Conservation (phyloP, 352 stramenopile species). For the Pythium pectinolyticum region DNA sequence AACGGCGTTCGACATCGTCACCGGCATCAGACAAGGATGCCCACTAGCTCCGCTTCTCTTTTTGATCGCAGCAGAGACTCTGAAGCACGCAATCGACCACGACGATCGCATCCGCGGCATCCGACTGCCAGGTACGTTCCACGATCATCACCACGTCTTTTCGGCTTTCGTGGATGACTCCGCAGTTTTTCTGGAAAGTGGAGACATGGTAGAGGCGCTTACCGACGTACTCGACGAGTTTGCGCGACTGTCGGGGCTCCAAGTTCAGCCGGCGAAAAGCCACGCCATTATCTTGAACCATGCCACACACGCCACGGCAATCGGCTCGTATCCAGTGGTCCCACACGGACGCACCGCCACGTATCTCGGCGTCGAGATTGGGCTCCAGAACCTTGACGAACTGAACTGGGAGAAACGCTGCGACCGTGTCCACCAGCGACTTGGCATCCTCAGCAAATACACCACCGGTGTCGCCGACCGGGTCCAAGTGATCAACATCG, state of each 20-base stretch:
- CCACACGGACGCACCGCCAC: background rate
- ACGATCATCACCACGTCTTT: background rate
- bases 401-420: background rate
- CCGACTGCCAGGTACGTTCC: background rate
- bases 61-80: background rate
- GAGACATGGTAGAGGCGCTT: background rate
- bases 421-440: background rate
- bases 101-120: background rate
- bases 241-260: background rate
- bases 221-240: background rate
- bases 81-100: background rate
- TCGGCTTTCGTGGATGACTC: background rate
- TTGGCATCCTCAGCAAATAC: background rate
- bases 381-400: background rate
- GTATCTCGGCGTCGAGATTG: background rate
- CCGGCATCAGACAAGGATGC: background rate
- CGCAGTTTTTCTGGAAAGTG: background rate
- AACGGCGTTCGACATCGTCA: background rate
- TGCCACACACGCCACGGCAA: background rate
- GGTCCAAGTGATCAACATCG: background rate
- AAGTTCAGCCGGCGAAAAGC: background rate
- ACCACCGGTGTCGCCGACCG: background rate
- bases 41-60: background rate
- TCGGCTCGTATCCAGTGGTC: background rate
- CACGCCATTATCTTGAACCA: background rate